A percentile compares a stretch with the other conserved stretches of the same genome.
Evolutionary conservation across 164 flowering plant genomes (phyloP).

Genomic region (Hamamelis virginiana): DNA sequence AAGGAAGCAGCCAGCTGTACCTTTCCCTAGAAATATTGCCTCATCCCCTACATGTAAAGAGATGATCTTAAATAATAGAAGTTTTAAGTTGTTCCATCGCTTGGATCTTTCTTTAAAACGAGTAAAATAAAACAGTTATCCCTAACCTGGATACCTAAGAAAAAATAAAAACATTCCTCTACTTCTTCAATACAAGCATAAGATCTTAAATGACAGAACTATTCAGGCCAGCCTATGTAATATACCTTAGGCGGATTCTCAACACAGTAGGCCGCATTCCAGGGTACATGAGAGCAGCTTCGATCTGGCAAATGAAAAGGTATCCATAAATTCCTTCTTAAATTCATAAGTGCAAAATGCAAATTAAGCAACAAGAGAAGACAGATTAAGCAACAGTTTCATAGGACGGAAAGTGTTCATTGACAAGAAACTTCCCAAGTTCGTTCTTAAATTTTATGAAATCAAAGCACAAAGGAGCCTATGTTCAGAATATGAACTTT

Average conservation of each 20-base stretch:
- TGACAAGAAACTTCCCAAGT: not conserved
- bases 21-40: not conserved
- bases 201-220: not conserved
- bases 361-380: not conserved
- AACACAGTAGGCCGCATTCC: constrained; percentile 88
- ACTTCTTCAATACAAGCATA: not conserved
- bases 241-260: constrained; percentile 85
- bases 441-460: not conserved
- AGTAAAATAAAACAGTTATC: not conserved
- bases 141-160: not conserved
- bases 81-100: not conserved
- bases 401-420: not conserved
- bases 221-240: not conserved
- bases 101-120: not conserved
- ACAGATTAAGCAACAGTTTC: not conserved
- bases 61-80: not conserved
- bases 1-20: not conserved
- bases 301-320: constrained; percentile 61
- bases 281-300: constrained; percentile 90
- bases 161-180: not conserved
- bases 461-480: not conserved
- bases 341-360: not conserved
- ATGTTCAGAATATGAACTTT: not conserved
- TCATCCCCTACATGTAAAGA: not conserved
- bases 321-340: not conserved